phyloP scores from a whole-genome alignment of 306 rosid species.

The Dicorynia guianensis region DNA sequence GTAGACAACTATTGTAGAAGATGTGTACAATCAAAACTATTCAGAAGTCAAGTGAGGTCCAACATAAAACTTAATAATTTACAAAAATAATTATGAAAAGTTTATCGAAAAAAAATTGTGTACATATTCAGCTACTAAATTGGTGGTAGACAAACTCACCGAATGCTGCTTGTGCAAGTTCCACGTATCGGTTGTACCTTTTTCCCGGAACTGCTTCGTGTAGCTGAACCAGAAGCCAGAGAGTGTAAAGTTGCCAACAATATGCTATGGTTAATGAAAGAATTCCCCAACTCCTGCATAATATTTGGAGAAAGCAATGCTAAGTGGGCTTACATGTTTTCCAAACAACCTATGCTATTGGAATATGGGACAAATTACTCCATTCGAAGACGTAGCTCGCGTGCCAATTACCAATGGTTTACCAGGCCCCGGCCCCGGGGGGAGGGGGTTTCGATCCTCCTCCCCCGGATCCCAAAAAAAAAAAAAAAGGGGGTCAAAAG shows the following conservation, averaged over 20 bases:
- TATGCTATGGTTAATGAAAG: conserved; percentile 89
- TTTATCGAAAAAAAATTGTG: too few relatives aligned
- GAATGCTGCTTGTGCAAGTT: conserved; percentile 98
- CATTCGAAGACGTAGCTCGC: too few relatives aligned
- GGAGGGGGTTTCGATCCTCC: too few relatives aligned
- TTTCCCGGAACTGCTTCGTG: conserved; percentile 99
- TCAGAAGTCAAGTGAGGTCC: too few relatives aligned
- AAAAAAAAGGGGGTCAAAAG: too few relatives aligned
- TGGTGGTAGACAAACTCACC: conserved; percentile 61
- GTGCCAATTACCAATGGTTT: too few relatives aligned
- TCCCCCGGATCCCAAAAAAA: too few relatives aligned
- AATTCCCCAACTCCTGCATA: conserved; percentile 96
- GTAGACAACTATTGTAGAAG: too few relatives aligned
- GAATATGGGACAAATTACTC: neutral
- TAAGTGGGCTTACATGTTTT: conserved; percentile 24
- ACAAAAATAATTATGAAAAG: too few relatives aligned
- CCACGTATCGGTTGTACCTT: conserved; percentile 97
- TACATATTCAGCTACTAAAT: neutral
- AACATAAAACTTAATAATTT: too few relatives aligned
- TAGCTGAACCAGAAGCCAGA: conserved; percentile 96
- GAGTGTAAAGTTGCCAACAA: conserved; percentile 92
- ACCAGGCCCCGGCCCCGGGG: too few relatives aligned
- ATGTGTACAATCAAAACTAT: too few relatives aligned
- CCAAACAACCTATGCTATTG: neutral
- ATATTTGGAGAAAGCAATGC: conserved; percentile 32